Percentiles rank a stretch among this genome's conserved stretches.
phyloP scores from a whole-genome alignment of 164 flowering plant genomes.

The Macadamia tetraphylla region DNA sequence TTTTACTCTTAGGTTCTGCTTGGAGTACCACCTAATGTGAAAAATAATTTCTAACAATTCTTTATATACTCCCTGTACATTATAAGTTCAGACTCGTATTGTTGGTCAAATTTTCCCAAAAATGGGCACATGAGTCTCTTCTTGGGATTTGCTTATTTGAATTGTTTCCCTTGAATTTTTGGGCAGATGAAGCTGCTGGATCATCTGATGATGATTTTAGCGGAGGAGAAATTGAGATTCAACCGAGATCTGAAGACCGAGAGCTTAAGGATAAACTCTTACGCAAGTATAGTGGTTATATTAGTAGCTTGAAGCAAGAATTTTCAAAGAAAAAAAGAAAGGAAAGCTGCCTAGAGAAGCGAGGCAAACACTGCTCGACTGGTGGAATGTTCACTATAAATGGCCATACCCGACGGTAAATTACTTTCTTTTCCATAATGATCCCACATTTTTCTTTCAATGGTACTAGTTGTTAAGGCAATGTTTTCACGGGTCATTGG shows the following conservation, averaged over 20 bases:
- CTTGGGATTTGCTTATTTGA: no score
- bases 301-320: slow-evolving; percentile 57
- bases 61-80: no score
- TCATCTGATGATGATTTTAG: slow-evolving; percentile 63
- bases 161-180: not conserved
- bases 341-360: slow-evolving; percentile 72
- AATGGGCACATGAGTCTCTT: no score
- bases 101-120: no score
- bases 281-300: slow-evolving; percentile 55
- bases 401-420: slow-evolving; percentile 80
- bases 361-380: slow-evolving; percentile 49
- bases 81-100: no score
- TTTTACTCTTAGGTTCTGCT: no score
- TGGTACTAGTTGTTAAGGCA: no score
- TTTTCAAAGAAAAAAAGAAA: slow-evolving; percentile 71
- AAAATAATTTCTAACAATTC: no score
- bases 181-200: slow-evolving; percentile 38
- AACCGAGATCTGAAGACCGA: slow-evolving; percentile 29
- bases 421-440: no score
- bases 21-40: no score
- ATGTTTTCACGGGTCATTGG: no score
- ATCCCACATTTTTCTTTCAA: no score
- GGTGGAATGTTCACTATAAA: slow-evolving; percentile 71
- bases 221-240: slow-evolving; percentile 41
- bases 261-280: slow-evolving; percentile 57